Evolutionary conservation across 2,329 filamentous ascomycete species (phyloP).

Genomic region (Neocatenulostroma microsporum): DNA sequence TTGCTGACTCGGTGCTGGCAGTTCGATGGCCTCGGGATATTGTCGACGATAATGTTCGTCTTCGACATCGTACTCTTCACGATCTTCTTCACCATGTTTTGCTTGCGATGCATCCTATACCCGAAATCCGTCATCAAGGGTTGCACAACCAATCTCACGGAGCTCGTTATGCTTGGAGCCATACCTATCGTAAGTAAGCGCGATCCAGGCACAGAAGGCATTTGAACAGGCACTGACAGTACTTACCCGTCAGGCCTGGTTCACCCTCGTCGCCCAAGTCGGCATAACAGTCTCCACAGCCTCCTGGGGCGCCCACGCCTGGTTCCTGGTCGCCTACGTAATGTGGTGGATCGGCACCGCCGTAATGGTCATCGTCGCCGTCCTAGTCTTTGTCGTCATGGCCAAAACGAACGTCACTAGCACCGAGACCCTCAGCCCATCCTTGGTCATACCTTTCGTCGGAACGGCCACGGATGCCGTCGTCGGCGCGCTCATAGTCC

Average conservation of each 20-base stretch:
- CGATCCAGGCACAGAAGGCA: too few species aligned
- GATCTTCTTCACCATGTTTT: conserved; percentile 8
- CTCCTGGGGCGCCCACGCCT: conserved; percentile 14
- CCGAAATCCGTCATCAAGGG: conserved; percentile 7
- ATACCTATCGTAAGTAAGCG: conserved; percentile 3
- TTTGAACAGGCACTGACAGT: too few species aligned
- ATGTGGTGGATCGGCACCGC: conserved; percentile 16
- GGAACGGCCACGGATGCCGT: conserved; percentile 10
- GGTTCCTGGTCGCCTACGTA: conserved; percentile 13
- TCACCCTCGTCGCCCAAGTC: conserved; percentile 11
- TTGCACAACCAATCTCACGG: conserved; percentile 6
- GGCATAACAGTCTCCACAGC: conserved; percentile 10
- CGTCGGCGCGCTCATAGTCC: conserved; percentile 7
- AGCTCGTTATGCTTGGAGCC: conserved; percentile 7
- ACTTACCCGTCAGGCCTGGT: conserved; percentile 4
- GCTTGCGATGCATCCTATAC: conserved; percentile 8
- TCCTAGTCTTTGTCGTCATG: conserved; percentile 7
- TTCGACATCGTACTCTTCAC: conserved; percentile 13
- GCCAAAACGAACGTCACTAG: conserved; percentile 7
- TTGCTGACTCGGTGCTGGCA: conserved; percentile 2
- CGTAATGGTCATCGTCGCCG: conserved; percentile 4
- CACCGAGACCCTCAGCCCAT: conserved; percentile 7
- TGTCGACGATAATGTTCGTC: conserved; percentile 15
- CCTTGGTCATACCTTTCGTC: conserved; percentile 11
- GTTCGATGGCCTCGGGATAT: conserved; percentile 11